Evolutionary conservation across 2,329 filamentous ascomycete species (phyloP), one percentile per base, ranked within the genome.

Genomic region (Aspergillus jensenii): DNA sequence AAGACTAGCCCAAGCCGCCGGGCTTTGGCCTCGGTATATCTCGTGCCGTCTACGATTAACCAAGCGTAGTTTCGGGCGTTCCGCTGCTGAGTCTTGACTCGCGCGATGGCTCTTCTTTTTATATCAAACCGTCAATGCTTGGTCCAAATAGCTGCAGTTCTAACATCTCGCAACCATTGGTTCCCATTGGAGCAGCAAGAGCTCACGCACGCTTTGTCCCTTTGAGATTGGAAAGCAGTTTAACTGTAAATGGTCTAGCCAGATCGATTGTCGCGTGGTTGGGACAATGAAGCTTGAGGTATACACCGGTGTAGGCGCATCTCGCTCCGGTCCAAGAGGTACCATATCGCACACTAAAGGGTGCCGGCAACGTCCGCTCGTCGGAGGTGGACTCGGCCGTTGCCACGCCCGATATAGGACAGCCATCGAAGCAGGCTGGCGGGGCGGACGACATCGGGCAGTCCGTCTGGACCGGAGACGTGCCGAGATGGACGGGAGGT

Each of bases 381-480:
- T 37, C 53, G 53, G 53, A 56, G 37, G 33, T 46, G 6, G 27
- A 0, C 35, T 37, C 12, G 35, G 14, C 35, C 12, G 35, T n/a
- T 37, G 12, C 35, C 33, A 21, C 39, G 27, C 56, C 56, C 50
- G 56, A 50, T 54, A 53, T 54, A 58, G 56, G 56, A 58, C 35
- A 14, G 15, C 15, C 23, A 15, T 31, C 9, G 50, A 23, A 35
- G 25, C 12, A 27, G 15, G 25, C 48, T 47, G 50, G 61, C 61
- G 62, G 62, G 61, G 62, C 62, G 62, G 62, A 63, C 55, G 55
- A 53, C 52, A 61, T 63, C 59, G 55, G 59, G 52, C 57, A 56
- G 55, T 56, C 61, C 55, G 61, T 59, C 57, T 64, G 61, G 62
- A 51, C 61, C 61, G 62, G 62, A 63, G 59, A 54, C 40, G 37